phyloP scores from a whole-genome alignment of 2,329 filamentous ascomycete genomes.

The Talaromyces sp. region DNA sequence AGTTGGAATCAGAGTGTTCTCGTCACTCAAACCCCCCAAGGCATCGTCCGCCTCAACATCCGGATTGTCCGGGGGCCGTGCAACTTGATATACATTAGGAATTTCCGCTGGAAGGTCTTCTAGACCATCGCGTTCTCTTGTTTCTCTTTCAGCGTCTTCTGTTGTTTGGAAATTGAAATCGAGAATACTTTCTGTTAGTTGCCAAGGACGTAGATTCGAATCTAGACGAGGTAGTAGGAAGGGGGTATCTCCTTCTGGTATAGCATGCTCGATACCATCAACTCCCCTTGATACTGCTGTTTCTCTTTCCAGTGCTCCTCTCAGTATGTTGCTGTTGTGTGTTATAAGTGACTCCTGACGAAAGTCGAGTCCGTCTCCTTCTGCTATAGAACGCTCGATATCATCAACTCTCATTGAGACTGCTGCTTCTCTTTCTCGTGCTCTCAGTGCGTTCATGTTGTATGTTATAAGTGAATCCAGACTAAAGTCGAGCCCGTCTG shows the following conservation, averaged over 20 bases:
- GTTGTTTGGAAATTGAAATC: too few relatives aligned
- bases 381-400: background rate
- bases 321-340: too few relatives aligned
- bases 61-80: background rate
- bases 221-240: too few relatives aligned
- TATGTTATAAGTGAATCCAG: background rate
- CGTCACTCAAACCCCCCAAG: constrained; percentile 10
- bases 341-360: background rate
- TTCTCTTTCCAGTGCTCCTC: background rate
- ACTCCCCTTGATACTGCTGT: background rate
- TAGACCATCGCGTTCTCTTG: background rate
- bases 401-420: background rate
- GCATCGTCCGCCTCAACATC: constrained; percentile 5
- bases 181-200: too few relatives aligned
- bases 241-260: background rate
- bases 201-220: too few relatives aligned
- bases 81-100: background rate
- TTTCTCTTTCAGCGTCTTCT: background rate
- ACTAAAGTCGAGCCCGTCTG: background rate
- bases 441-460: too few relatives aligned
- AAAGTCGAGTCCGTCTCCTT: background rate
- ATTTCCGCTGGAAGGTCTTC: background rate
- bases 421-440: background rate
- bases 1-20: constrained; percentile 11
- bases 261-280: background rate